Evolutionary conservation across 768 basidiomycete genomes (phyloP), one percentile per base, ranked within the genome.

Genomic region (Suillus discolor): DNA sequence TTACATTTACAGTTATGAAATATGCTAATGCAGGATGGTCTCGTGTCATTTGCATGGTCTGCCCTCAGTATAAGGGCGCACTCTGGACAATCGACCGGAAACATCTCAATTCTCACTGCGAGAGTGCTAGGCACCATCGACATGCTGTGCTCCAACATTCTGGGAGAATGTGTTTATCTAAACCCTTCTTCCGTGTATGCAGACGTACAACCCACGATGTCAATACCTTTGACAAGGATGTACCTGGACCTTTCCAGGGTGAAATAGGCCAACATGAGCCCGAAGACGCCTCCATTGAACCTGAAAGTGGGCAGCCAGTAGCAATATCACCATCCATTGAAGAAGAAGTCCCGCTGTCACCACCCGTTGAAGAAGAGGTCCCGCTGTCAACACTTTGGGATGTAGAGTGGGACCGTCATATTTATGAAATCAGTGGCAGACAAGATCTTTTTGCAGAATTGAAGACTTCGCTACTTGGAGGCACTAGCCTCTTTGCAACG

Each of bases 41-140:
- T 62, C 23, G 16, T 36, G 62, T 31, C 8, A 62, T 25, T 9
- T 42, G 45, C 25, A 39, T 31, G 25, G 41, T 31, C 55, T 64
- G 63, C 28, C 63, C 51, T 7, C 31, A 15, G 28, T 3, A 42
- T 15, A 55, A 54, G 44, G 13, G 15, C 13, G 25, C 7, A 31
- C 34, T 42, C 9, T 55, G 38, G 23, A 64, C 18, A 18, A 64
- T 64, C 55, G 42, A 57, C 16, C 13, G 9, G 36, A 53, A 55
- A 44, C 53, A 55, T 13, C 11, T 64, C 38, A 20, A 51, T 4
- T 31, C 13, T n/a, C 63, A 64, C 18, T 41, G 39, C n/a, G 36
- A 57, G 4, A 64, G 23, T 31, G 53, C 54, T 18, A 16, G 57
- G 45, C 63, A 64, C 42, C 28, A 42, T 18, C 25, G 63, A 11